Evolutionary conservation across 495 filamentous ascomycete genomes (phyloP).

Genomic region (Schizothecium vesticola): DNA sequence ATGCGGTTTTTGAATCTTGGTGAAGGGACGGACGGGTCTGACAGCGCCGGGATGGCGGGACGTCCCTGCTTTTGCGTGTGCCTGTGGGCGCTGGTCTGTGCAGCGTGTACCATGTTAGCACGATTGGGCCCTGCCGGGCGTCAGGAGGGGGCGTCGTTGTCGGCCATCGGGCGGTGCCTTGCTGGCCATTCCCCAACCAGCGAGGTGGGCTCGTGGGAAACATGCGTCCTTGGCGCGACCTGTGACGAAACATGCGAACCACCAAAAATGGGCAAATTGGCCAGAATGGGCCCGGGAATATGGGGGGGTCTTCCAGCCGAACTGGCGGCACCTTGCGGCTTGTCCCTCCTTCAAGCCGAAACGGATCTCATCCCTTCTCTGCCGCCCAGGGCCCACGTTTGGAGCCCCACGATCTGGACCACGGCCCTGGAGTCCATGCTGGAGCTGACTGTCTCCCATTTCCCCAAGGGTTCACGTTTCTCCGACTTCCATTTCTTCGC

Average conservation of each 20-base stretch:
- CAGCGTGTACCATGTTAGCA: not conserved
- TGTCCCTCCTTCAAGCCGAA: constrained; percentile 7
- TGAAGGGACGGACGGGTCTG: constrained; percentile 4
- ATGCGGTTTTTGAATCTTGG: constrained; percentile 1
- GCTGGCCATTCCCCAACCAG: constrained; percentile 1
- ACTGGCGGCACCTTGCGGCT: constrained; percentile 1
- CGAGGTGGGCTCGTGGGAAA: constrained; percentile 16
- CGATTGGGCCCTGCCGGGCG: not conserved
- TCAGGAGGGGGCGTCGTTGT: not conserved
- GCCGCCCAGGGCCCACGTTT: not conserved
- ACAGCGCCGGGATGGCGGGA: constrained; percentile 4
- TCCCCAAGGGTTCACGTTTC: not conserved
- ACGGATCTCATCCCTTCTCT: not conserved
- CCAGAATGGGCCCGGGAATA: not conserved
- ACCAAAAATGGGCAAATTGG: constrained; percentile 12
- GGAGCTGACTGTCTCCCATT: not conserved
- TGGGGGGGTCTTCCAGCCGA: constrained; percentile 8
- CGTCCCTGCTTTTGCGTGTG: constrained; percentile 3
- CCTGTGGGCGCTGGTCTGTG: not conserved
- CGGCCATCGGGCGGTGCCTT: not conserved
- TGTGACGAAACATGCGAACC: constrained; percentile 21
- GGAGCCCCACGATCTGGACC: not conserved
- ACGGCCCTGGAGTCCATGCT: not conserved
- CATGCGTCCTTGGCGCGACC: constrained; percentile 2
- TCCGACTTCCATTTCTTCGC: not conserved